Conservation (phyloP, 177 flowering plant genomes). For the Telopea speciosissima region DNA sequence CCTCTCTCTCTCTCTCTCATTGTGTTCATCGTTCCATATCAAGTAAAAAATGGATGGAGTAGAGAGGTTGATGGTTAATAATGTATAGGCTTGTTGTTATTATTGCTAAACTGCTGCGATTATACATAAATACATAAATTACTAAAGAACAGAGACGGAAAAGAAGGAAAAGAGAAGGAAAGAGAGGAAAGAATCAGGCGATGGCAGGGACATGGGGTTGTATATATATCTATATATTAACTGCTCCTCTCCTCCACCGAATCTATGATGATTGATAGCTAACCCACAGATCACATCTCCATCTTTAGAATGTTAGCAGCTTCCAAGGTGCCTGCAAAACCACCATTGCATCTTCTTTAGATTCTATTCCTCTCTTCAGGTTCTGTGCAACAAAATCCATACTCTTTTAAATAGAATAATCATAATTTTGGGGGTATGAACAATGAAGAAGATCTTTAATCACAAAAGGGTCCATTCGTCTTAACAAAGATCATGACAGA, state of each 20-base stretch:
- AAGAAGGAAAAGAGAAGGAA: not conserved
- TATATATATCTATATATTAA: conserved; percentile 8
- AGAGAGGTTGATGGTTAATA: conserved; percentile 15
- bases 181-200: not conserved
- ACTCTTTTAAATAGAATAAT: too few relatives aligned
- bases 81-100: conserved; percentile 16
- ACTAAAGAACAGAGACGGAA: conserved; percentile 4
- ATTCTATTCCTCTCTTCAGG: not conserved
- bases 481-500: conserved; percentile 15
- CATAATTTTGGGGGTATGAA: not conserved
- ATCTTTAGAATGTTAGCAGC: conserved; percentile 56
- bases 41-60: too few relatives aligned
- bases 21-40: too few relatives aligned
- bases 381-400: not conserved
- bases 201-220: too few relatives aligned
- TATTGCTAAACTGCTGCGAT: conserved; percentile 16
- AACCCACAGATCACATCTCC: conserved; percentile 46
- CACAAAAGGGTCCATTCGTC: conserved; percentile 9
- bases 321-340: conserved; percentile 51
- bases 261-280: conserved; percentile 6
- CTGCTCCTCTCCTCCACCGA: conserved; percentile 17
- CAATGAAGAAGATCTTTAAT: conserved; percentile 13
- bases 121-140: conserved; percentile 26
- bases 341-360: not conserved
- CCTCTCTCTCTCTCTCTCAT: not conserved